These are phyloP conservation scores for Mallotus nudiflorus DNA, from an alignment of 345 rosid genomes.

Conservation along the genomic window DNA sequence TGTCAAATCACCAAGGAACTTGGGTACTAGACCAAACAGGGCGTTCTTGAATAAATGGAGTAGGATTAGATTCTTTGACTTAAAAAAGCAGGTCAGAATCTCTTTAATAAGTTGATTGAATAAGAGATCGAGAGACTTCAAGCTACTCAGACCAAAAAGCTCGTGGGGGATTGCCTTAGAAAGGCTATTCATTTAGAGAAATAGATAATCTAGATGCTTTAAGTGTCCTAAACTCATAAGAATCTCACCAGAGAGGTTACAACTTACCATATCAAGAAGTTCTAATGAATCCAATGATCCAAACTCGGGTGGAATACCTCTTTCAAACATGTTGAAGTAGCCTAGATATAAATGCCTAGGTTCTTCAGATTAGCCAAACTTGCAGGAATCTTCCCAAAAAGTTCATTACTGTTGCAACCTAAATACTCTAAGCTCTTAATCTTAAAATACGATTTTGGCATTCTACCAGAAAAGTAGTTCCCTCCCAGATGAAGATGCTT, in stretches of 20 bases:
- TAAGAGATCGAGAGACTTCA: conserved; percentile 68
- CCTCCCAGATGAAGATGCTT: conserved; percentile 63
- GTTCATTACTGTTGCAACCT: conserved; percentile 54
- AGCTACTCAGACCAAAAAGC: conserved; percentile 54
- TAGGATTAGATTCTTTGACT: conserved; percentile 45
- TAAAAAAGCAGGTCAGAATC: conserved; percentile 55
- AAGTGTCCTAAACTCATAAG: conserved; percentile 59
- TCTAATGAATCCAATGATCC: conserved; percentile 54
- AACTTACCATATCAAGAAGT: conserved; percentile 59
- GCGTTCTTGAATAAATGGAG: conserved; percentile 63
- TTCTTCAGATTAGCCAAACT: conserved; percentile 58
- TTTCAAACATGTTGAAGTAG: conserved; percentile 51
- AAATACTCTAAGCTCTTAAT: conserved; percentile 63
- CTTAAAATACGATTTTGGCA: conserved; percentile 68
- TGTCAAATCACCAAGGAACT: conserved; percentile 61
- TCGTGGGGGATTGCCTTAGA: conserved; percentile 66
- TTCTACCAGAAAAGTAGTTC: conserved; percentile 66
- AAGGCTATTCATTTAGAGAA: conserved; percentile 65
- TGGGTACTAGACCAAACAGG: conserved; percentile 60
- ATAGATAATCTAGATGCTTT: conserved; percentile 51
- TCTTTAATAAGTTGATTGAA: conserved; percentile 59
- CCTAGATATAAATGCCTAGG: conserved; percentile 54
- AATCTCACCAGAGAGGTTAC: conserved; percentile 72
- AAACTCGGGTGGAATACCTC: conserved; percentile 69
- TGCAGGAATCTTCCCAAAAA: conserved; percentile 53